Evolutionary conservation across 176 grass and related monocot species (phyloP).

Genomic region (Phyllostachys edulis): DNA sequence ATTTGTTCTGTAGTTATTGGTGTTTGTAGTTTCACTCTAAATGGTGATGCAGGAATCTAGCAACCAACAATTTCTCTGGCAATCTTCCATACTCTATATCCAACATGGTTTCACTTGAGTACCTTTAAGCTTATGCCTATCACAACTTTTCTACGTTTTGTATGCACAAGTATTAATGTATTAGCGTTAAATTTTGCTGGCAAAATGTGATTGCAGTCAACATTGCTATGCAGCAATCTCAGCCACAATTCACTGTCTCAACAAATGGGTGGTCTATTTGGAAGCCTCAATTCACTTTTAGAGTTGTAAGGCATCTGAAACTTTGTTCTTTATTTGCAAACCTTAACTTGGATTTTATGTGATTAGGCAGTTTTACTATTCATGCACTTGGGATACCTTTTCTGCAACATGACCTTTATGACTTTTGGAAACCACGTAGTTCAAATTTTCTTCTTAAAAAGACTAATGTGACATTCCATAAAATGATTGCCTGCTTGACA

Average conservation of each 20-base stretch:
- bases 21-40: slow-evolving; percentile 22
- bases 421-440: slow-evolving; percentile 9
- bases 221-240: slow-evolving; percentile 65
- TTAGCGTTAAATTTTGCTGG: slow-evolving; percentile 18
- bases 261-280: slow-evolving; percentile 69
- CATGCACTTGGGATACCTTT: not conserved
- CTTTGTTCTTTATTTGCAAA: slow-evolving; percentile 22
- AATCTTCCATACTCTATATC: slow-evolving; percentile 92
- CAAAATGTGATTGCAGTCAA: slow-evolving; percentile 18
- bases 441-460: not conserved
- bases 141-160: slow-evolving; percentile 2
- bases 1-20: not conserved
- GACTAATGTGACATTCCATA: slow-evolving; percentile 2
- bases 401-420: not conserved
- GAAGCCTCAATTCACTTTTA: slow-evolving; percentile 65
- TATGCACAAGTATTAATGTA: slow-evolving; percentile 5
- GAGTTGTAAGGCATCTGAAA: slow-evolving; percentile 63
- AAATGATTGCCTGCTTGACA: not conserved
- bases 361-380: not conserved
- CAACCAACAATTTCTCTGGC: slow-evolving; percentile 66
- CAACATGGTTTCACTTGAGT: slow-evolving; percentile 65
- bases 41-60: slow-evolving; percentile 74
- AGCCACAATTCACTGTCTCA: slow-evolving; percentile 76
- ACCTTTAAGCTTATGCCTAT: slow-evolving; percentile 58
- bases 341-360: not conserved